These are phyloP conservation scores for Cucurbita argyrosperma DNA, from an alignment of 306 rosid genomes.

Conservation along the genomic window DNA sequence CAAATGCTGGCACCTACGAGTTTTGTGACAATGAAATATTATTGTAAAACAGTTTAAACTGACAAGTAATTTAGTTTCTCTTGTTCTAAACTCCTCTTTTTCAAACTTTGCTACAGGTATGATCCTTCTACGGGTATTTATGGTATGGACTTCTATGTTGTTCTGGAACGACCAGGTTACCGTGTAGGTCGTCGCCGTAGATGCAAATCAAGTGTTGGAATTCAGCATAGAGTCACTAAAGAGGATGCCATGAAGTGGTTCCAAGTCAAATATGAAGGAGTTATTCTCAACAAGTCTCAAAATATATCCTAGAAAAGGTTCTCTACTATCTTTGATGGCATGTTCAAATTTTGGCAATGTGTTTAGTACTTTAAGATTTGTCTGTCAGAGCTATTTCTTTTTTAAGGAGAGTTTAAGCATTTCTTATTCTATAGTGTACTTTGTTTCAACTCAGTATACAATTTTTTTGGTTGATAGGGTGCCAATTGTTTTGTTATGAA, in stretches of 20 bases:
- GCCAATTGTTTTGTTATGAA: neutral
- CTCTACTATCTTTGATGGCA: neutral
- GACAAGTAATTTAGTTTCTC: neutral
- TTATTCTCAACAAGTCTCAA: conserved; percentile 49
- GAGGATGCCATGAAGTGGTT: conserved; percentile 60
- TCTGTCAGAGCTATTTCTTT: neutral
- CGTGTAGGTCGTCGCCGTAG: conserved; percentile 42
- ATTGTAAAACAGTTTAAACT: neutral
- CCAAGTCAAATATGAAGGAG: conserved; percentile 54
- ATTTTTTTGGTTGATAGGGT: neutral
- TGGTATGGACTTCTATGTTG: conserved; percentile 49
- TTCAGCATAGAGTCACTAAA: conserved; percentile 45
- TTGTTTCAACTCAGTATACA: neutral
- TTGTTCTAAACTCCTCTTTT: neutral
- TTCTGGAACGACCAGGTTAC: conserved; percentile 44
- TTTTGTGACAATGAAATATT: neutral
- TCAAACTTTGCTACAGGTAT: conserved; percentile 15
- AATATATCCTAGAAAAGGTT: conserved; percentile 1
- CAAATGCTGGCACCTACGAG: neutral
- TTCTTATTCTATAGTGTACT: neutral
- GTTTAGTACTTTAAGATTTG: neutral
- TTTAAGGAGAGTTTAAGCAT: neutral
- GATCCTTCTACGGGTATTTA: conserved; percentile 52
- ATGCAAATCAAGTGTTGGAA: conserved; percentile 45
- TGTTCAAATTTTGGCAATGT: conserved; percentile 8